Evolutionary conservation across 495 filamentous ascomycete species (phyloP).

Genomic region (Penicillium argentinense): DNA sequence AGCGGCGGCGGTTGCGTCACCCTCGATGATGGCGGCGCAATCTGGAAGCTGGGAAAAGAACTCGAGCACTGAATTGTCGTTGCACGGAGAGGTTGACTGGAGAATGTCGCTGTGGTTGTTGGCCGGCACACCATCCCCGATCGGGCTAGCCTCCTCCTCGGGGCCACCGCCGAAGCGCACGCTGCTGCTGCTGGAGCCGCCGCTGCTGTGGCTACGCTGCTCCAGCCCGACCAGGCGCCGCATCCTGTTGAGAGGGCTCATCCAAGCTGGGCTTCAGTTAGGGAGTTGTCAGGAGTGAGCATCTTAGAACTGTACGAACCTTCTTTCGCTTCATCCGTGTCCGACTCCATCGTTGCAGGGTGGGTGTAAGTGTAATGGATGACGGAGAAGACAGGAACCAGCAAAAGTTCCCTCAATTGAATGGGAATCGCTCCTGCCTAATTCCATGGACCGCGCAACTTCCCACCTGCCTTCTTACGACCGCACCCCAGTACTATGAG

Average conservation of each 20-base stretch:
- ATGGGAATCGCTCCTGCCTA: conserved; percentile 6
- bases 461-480: no score
- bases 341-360: background rate
- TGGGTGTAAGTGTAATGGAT: conserved; percentile 29
- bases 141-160: conserved; percentile 14
- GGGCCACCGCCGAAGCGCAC: no score
- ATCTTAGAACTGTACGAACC: no score
- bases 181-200: no score
- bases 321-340: background rate
- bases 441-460: background rate
- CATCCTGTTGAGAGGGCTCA: conserved; percentile 23
- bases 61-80: conserved; percentile 11
- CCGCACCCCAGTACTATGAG: no score
- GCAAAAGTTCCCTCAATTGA: conserved; percentile 6
- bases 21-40: conserved; percentile 40
- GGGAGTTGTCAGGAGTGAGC: no score
- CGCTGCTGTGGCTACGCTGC: background rate
- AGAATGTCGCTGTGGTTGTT: conserved; percentile 4
- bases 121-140: conserved; percentile 10
- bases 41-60: conserved; percentile 5
- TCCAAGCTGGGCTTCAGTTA: no score
- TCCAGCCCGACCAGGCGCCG: conserved; percentile 21
- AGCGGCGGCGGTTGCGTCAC: conserved; percentile 29
- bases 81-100: conserved; percentile 2
- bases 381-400: conserved; percentile 17